Percentiles rank a stretch among this genome's conserved stretches.
Evolutionary conservation across 2,329 filamentous ascomycete species (phyloP).

Genomic region (Trichoderma polysporum): DNA sequence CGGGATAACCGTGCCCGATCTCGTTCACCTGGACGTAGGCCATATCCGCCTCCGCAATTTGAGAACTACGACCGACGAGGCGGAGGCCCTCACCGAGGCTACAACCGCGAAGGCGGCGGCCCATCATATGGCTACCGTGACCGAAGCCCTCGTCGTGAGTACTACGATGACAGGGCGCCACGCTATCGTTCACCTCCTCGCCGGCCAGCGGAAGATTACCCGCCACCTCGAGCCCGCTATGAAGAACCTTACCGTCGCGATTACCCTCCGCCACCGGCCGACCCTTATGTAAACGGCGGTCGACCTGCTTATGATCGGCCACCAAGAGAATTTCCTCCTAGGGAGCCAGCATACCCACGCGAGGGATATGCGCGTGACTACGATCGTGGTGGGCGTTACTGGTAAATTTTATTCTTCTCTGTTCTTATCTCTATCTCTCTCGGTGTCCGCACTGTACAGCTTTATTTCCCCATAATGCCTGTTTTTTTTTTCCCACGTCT

Average conservation of each 20-base stretch:
- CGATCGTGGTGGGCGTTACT: constrained; percentile 51
- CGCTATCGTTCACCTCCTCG: constrained; percentile 79
- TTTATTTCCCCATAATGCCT: not conserved
- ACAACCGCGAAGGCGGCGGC: constrained; percentile 62
- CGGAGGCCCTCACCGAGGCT: constrained; percentile 71
- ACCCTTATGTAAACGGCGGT: constrained; percentile 60
- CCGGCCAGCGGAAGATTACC: constrained; percentile 76
- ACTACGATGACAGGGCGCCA: constrained; percentile 81
- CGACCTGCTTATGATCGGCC: constrained; percentile 55
- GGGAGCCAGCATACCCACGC: constrained; percentile 41
- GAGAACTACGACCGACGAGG: constrained; percentile 85
- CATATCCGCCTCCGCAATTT: constrained; percentile 61
- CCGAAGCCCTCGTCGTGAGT: constrained; percentile 79
- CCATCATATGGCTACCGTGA: constrained; percentile 80
- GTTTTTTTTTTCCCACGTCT: constrained; percentile 2
- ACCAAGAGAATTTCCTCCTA: constrained; percentile 51
- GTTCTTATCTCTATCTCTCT: constrained; percentile 4
- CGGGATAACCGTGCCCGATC: constrained; percentile 70
- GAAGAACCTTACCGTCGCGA: constrained; percentile 76
- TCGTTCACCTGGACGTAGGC: constrained; percentile 67
- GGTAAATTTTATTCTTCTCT: constrained; percentile 42
- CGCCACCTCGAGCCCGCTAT: constrained; percentile 65
- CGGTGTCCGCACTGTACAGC: not conserved
- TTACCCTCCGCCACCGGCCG: constrained; percentile 64
- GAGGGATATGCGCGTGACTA: constrained; percentile 50